Evolutionary conservation across 805 yeast genomes (phyloP).

Genomic region (Alloascoidea hylecoeti): DNA sequence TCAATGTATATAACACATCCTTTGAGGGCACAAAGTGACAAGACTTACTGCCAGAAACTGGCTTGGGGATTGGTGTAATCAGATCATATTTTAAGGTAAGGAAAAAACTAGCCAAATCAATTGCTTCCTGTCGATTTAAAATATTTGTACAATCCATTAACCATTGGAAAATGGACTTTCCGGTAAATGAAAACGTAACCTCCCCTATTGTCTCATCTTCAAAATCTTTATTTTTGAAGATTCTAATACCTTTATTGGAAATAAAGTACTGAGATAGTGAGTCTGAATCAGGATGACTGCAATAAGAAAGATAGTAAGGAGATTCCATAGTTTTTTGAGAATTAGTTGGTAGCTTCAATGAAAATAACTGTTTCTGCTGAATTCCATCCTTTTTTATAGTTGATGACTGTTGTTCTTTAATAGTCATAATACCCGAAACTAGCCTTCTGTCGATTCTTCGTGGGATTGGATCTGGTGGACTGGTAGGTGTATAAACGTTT

Average conservation of each 20-base stretch:
- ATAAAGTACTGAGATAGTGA: constrained; percentile 70
- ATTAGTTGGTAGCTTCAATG: neutral
- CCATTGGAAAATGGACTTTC: constrained; percentile 80
- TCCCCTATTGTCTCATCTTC: constrained; percentile 8
- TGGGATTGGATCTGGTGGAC: constrained; percentile 27
- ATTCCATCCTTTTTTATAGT: neutral
- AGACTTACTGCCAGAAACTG: constrained; percentile 2
- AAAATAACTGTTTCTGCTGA: too few species aligned
- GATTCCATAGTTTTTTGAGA: constrained; percentile 4
- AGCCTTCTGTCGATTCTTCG: too few species aligned
- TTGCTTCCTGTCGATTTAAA: constrained; percentile 19
- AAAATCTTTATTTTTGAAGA: constrained; percentile 30
- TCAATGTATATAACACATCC: constrained; percentile 7
- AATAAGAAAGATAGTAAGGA: constrained; percentile 64
- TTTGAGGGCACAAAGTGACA: constrained; percentile 2
- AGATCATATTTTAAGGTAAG: constrained; percentile 24
- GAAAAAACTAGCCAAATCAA: constrained; percentile 7
- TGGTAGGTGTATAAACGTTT: constrained; percentile 53
- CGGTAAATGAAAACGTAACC: constrained; percentile 42
- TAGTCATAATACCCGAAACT: neutral
- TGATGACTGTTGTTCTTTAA: neutral
- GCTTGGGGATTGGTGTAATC: constrained; percentile 6
- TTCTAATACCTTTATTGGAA: constrained; percentile 48
- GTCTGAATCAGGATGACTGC: constrained; percentile 83
- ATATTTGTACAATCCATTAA: constrained; percentile 79